phyloP scores from a whole-genome alignment of 1,284 basidiomycete species.

The Boletus calvinii region DNA sequence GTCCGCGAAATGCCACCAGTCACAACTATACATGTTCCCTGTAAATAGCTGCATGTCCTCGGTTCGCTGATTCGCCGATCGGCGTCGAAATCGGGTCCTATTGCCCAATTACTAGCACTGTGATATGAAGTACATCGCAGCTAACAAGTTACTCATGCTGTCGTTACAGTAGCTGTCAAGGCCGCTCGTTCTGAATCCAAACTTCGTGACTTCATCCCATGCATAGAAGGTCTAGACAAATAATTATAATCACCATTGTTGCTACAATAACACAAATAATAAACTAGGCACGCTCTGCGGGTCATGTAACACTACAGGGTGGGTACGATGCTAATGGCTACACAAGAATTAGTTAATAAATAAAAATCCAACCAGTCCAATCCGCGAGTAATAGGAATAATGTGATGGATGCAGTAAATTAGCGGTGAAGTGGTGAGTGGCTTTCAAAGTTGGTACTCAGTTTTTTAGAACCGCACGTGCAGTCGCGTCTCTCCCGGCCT shows the following conservation, averaged over 20 bases:
- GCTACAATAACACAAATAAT: constrained; percentile 21
- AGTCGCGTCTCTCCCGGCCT: constrained; percentile 87
- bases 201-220: too few species aligned
- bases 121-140: too few species aligned
- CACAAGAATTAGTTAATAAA: constrained; percentile 32
- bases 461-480: constrained; percentile 53
- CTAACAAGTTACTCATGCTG: too few species aligned
- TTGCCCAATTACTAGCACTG: too few species aligned
- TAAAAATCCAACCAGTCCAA: constrained; percentile 22
- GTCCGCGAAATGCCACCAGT: too few species aligned
- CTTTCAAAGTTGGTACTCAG: constrained; percentile 5
- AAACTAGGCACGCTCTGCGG: constrained; percentile 8
- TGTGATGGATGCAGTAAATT: constrained; percentile 9
- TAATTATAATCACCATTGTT: neutral
- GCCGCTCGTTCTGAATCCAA: neutral
- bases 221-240: too few species aligned
- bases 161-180: too few species aligned
- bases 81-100: too few species aligned
- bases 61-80: too few species aligned
- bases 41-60: too few species aligned
- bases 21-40: too few species aligned
- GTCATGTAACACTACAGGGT: constrained; percentile 16
- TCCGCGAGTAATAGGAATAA: constrained; percentile 1
- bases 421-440: constrained; percentile 16
- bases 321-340: constrained; percentile 28